Evolutionary conservation across 1,284 basidiomycete genomes (phyloP).

Genomic region (Tylopilus sp.): DNA sequence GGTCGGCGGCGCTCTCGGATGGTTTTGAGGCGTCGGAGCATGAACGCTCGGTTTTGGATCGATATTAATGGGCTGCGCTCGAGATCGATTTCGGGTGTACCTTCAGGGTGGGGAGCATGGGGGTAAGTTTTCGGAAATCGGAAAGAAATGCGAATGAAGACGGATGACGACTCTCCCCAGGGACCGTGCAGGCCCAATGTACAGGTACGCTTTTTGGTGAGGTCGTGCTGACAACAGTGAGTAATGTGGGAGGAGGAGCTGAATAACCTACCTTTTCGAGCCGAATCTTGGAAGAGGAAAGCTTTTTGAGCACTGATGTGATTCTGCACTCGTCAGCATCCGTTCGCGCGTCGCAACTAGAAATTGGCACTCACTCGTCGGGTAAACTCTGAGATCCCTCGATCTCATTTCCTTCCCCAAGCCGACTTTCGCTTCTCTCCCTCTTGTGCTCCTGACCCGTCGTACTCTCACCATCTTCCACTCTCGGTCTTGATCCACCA

Average conservation of each 20-base stretch:
- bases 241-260: not conserved
- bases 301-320: conserved; percentile 69
- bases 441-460: conserved; percentile 21
- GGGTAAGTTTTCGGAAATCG: conserved; percentile 86
- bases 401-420: conserved; percentile 41
- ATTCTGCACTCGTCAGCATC: conserved; percentile 48
- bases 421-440: conserved; percentile 44
- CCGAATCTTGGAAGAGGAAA: conserved; percentile 71
- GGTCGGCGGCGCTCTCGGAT: conserved; percentile 70
- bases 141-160: conserved; percentile 86
- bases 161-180: conserved; percentile 76
- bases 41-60: conserved; percentile 68
- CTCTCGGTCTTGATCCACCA: conserved; percentile 35
- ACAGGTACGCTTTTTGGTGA: conserved; percentile 76
- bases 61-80: conserved; percentile 81
- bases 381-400: conserved; percentile 59
- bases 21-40: conserved; percentile 69
- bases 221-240: conserved; percentile 56
- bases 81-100: conserved; percentile 75
- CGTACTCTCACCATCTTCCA: conserved; percentile 18
- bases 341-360: not conserved
- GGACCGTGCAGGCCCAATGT: conserved; percentile 87
- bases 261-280: conserved; percentile 70
- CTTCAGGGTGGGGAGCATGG: conserved; percentile 51
- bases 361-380: conserved; percentile 60